Base-by-base conservation (phyloP, 1,139 yeast species). In the Pneumocystis oryctolagi region DNA sequence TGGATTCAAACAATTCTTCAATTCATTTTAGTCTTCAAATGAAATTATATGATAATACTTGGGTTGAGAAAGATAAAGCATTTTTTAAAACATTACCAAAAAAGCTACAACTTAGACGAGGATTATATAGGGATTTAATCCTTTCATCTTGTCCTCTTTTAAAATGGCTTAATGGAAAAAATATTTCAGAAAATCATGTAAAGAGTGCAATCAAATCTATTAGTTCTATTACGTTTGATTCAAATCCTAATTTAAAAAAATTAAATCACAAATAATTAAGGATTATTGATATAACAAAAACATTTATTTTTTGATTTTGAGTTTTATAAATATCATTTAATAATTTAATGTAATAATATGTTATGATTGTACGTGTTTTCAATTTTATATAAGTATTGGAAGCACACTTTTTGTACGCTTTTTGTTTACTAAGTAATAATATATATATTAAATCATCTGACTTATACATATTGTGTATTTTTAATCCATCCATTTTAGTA, bases 61-160 rank as follows among this genome's bases (percentile, higher is more conserved):
- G 59, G 59, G 42, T 14, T 39, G 42, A 39, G 25, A 35, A 39
- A 57, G 59, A 57, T 57, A 39, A 12, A 16, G 35, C 18, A 57
- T 57, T 57, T 12, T 28, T 35, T 3, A 39, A 35, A 30, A 57
- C 25, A 12, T 30, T 57, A 20, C 40, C 35, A 30, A 57, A 39
- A 12, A 35, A 57, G 5, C 16, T 35, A 14, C 59, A 57, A 6
- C 42, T 57, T 30, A 35, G 42, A 30, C 40, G 42, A 9, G 30
- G 30, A 39, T 20, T 39, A 20, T 57, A 57, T 25, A 28, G 30
- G 4, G 59, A 35, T 20, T 30, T 57, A 12, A 35, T 57, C 30
- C 42, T 57, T 9, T 57, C 59, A 35, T 35, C 59, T 35, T 57
- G 59, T 57, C 59, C 59, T 30, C 35, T 30, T 20, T 20, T 57